A percentile compares a stretch with the other conserved stretches of the same genome.
Evolutionary conservation across 2,329 filamentous ascomycete genomes (phyloP).

Genomic region (Botrytis galanthina): DNA sequence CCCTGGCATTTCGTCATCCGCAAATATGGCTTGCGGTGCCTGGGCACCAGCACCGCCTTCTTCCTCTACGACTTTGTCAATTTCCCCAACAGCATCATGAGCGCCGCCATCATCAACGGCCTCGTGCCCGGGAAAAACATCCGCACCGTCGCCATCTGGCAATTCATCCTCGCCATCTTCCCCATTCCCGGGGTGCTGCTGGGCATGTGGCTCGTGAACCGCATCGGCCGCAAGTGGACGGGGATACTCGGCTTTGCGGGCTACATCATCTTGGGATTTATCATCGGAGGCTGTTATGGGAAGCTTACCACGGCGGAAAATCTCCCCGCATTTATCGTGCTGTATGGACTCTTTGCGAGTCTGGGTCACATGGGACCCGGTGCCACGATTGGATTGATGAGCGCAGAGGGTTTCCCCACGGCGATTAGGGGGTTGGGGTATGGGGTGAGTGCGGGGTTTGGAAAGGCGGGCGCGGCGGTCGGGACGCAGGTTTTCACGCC

Average conservation of each 20-base stretch:
- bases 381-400: slow-evolving; percentile 39
- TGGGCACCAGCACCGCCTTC: slow-evolving; percentile 40
- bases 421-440: slow-evolving; percentile 39
- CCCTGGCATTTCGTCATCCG: background rate
- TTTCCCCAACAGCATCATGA: slow-evolving; percentile 42
- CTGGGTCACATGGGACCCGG: slow-evolving; percentile 41
- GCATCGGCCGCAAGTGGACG: slow-evolving; percentile 30
- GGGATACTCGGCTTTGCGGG: background rate
- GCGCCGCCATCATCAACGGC: slow-evolving; percentile 39
- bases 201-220: slow-evolving; percentile 39
- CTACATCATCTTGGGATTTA: slow-evolving; percentile 5
- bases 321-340: slow-evolving; percentile 1
- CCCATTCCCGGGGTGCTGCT: slow-evolving; percentile 40
- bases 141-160: slow-evolving; percentile 40
- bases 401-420: slow-evolving; percentile 39
- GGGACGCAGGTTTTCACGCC: slow-evolving; percentile 41
- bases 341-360: slow-evolving; percentile 24
- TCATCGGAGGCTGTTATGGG: background rate
- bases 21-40: slow-evolving; percentile 6
- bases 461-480: slow-evolving; percentile 39
- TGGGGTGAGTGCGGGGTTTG: slow-evolving; percentile 39
- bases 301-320: background rate
- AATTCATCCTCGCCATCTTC: slow-evolving; percentile 39
- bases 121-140: slow-evolving; percentile 39
- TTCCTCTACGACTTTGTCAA: slow-evolving; percentile 43